Evolutionary conservation across 2,329 filamentous ascomycete genomes (phyloP), one percentile per base, ranked within the genome.

Genomic region (Mollisiaceae sp.): DNA sequence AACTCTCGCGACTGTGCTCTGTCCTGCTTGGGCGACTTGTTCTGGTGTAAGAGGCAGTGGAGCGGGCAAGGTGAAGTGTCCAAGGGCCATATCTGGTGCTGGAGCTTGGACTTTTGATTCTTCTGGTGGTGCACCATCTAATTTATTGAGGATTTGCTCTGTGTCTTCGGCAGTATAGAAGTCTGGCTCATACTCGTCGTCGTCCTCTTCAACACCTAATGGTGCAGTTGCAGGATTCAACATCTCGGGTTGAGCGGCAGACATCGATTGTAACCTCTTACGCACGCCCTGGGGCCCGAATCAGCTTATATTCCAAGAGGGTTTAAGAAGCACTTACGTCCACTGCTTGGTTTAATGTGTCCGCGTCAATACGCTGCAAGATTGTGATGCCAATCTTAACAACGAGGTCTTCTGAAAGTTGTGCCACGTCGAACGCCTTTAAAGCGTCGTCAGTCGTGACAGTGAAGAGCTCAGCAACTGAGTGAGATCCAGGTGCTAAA

Each of bases 171-270:
- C 87, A 65, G 59, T 58, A 35, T 90, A 88, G 71, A 93, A 93
- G 74, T 96, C 91, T 0, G 94, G 94, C 73, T 97, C 94, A 74
- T 97, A 97, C 72, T 97, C 92, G 70, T 97, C 93, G 22, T 97
- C 94, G 50, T 97, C 93, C 9, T 90, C 89, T 12, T 91, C 88
- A 3, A 91, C 88, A 32, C 85, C 87, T 1, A 89, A 77, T 0
- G 85, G 85, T 15, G 85, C 82, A 1, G 86, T 89, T 62, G 87
- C 85, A 8, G 86, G 81, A 67, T 87, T 86, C 35, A 86, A 78
- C 73, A 64, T 47, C 59, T 72, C 68, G 18, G 70, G 65, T 41
- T 70, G 24, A 54, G 24, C 24, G 58, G 70, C 64, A 27, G 64
- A 66, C 45, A 76, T 27, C 85, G 77, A 68, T 32, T 70, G 63